Conservation (phyloP, 768 basidiomycete species). For the Termitomyces sp. region DNA sequence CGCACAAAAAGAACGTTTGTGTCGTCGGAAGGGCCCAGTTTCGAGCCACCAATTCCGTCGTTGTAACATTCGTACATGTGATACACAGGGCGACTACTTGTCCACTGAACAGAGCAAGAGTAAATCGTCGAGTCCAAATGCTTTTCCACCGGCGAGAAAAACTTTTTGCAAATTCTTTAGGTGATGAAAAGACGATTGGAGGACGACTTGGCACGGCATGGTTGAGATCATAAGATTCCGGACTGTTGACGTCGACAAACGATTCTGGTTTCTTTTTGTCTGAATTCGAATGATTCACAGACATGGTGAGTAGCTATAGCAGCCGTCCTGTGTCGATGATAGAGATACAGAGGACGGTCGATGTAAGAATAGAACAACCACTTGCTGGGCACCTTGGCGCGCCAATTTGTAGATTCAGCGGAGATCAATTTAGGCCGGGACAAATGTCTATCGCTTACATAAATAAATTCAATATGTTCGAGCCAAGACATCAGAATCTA, state of each 20-base stretch:
- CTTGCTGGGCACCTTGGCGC: background rate
- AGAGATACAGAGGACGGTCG: background rate
- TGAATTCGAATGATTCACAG: background rate
- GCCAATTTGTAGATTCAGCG: background rate
- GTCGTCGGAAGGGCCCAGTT: constrained; percentile 76
- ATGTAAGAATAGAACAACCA: background rate
- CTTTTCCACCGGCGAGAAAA: constrained; percentile 59
- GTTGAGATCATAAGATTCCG: constrained; percentile 6
- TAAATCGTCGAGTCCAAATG: constrained; percentile 73
- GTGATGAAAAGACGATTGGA: constrained; percentile 62
- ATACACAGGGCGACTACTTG: constrained; percentile 86
- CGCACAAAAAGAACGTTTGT: constrained; percentile 80
- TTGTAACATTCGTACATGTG: constrained; percentile 84
- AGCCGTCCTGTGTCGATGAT: background rate
- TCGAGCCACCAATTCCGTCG: constrained; percentile 64
- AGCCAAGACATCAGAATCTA: too few relatives aligned
- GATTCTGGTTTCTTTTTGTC: constrained; percentile 13
- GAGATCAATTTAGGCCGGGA: background rate
- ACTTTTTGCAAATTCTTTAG: constrained; percentile 44
- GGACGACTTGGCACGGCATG: constrained; percentile 34
- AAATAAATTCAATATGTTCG: background rate
- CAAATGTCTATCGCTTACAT: background rate
- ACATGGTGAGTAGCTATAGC: constrained; percentile 3
- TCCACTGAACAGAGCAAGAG: constrained; percentile 65
- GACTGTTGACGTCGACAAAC: constrained; percentile 5